Evolutionary conservation across 495 filamentous ascomycete genomes (phyloP), one percentile per base, ranked within the genome.

Genomic region (Daldinia childiae): DNA sequence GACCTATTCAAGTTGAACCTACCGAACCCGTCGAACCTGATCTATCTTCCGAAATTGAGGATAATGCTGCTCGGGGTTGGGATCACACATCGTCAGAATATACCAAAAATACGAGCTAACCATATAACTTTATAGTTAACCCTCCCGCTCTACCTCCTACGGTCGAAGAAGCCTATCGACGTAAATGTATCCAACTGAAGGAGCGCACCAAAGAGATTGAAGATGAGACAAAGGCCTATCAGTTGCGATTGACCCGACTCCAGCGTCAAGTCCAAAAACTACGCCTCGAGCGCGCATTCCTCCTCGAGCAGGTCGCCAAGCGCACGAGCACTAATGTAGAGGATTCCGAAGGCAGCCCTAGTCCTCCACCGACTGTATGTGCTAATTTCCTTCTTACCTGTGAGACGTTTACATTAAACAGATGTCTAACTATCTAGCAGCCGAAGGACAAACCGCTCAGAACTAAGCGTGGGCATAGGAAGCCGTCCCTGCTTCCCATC

Each of bases 171-270:
- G 94, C 95, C 61, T 99, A 99, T 82, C 93, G 95, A 73, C 88
- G 90, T 74, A 99, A 99, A 88, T 98, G 96, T 79, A 94, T 97
- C 82, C 90, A 95, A 70, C 88, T 99, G 19, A 96, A 95, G 80
- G 90, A 91, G 71, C 93, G 96, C 43, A 91, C 97, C 60, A 89
- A 86, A 65, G 95, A 98, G 76, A 90, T 98, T 74, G 93, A 98
- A 74, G 90, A 91, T 32, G 90, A 91, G 71, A 97, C 97, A 75
- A 93, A 97, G 62, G 83, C 90, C 19, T 88, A 91, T 50, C 88
- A 92, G 39, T 79, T 92, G 29, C 92, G 93, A 52, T 90, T 95
- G 48, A 85, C 83, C n/a, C 93, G 96, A 41, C 85, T 94, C 55
- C 87, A 90, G 78, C 88, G 93, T 51, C 90, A 89, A 72, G 90